A percentile compares a stretch with the other conserved stretches of the same genome.
Conservation (phyloP, 495 filamentous ascomycete species). For the Astrocystis sublimbata region DNA sequence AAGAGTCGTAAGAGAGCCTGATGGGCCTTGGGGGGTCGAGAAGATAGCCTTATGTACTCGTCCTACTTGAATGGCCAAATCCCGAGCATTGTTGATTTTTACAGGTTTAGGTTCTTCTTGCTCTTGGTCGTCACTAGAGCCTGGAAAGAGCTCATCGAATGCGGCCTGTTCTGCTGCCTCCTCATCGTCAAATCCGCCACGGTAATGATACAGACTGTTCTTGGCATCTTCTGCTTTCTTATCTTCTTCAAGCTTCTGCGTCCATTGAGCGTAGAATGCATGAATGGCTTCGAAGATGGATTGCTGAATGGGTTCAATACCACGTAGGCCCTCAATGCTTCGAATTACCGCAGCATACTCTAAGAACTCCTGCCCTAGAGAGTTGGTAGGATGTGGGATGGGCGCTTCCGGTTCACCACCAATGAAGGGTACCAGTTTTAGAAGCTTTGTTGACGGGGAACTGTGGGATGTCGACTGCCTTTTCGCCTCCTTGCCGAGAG, state of each 20-base stretch:
- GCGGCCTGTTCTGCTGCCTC: constrained; percentile 77
- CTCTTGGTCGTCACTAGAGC: constrained; percentile 57
- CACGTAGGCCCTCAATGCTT: constrained; percentile 41
- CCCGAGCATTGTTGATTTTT: constrained; percentile 36
- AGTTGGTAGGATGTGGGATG: constrained; percentile 28
- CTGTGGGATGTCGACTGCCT: constrained; percentile 28
- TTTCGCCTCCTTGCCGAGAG: constrained; percentile 51
- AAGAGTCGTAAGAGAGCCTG: constrained; percentile 39
- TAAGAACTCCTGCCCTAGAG: constrained; percentile 52
- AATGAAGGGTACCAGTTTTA: constrained; percentile 63
- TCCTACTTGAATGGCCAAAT: constrained; percentile 47
- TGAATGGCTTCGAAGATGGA: constrained; percentile 59
- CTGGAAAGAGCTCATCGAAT: constrained; percentile 77
- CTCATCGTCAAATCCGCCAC: constrained; percentile 69
- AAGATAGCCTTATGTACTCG: constrained; percentile 53
- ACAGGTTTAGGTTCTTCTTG: constrained; percentile 24
- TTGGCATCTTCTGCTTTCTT: constrained; percentile 69
- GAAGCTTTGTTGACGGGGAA: constrained; percentile 40
- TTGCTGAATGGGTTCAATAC: constrained; percentile 39
- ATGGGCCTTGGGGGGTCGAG: constrained; percentile 34
- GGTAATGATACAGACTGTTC: constrained; percentile 76
- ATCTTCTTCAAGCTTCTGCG: constrained; percentile 67
- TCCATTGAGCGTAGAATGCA: constrained; percentile 76
- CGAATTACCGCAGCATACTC: constrained; percentile 38
- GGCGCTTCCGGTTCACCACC: constrained; percentile 42